Base-by-base conservation (phyloP, 2,329 filamentous ascomycete genomes). In the Xylariaceae sp. region DNA sequence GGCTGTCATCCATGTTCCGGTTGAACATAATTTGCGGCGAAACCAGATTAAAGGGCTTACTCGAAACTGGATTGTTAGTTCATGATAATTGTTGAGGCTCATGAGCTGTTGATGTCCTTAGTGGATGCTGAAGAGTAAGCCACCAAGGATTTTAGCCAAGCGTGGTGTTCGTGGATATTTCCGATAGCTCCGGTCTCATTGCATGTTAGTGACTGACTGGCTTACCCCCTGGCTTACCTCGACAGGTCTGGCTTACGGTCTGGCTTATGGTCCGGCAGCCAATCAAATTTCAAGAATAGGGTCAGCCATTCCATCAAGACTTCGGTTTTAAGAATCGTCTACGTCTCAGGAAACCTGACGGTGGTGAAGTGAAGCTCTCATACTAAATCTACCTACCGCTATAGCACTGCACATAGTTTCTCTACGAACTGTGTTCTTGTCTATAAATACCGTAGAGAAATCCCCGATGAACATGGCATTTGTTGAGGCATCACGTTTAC, bases 181-280 rank as follows among this genome's bases (percentile, higher is more conserved):
- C 55, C 52, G 52, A 44, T 51, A 55, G 32, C 43, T 36, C 52
- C 43, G 51, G 26, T 3, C 10, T 8, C 5, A 15, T 10, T 8
- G 18, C 35, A 11, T 4, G 30, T 13, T 50, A 32, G 16, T 29
- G 8, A 16, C 41, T 16, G 21, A 1, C 13, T 20, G 24, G 32
- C 29, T 27, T 10, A 36, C 29, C 10, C 29, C 10, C 26, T 23
- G 23, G 18, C 47, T 48, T 43, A 26, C 15, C 40, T n/a, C 26
- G 16, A 13, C 15, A 9, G 7, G 13, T 18, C 2, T 41, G 40
- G 39, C 40, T 46, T 44, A 53, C 29, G n/a, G n/a, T 26, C 27
- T 59, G 57, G 57, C 57, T 59, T 59, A 59, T 36, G 32, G 45
- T n/a, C 32, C 43, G 3, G 5, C 7, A 47, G 45, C 56, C 53